These are phyloP conservation scores for Phallus indusiatus DNA, from an alignment of 768 basidiomycete species.

Conservation along the genomic window DNA sequence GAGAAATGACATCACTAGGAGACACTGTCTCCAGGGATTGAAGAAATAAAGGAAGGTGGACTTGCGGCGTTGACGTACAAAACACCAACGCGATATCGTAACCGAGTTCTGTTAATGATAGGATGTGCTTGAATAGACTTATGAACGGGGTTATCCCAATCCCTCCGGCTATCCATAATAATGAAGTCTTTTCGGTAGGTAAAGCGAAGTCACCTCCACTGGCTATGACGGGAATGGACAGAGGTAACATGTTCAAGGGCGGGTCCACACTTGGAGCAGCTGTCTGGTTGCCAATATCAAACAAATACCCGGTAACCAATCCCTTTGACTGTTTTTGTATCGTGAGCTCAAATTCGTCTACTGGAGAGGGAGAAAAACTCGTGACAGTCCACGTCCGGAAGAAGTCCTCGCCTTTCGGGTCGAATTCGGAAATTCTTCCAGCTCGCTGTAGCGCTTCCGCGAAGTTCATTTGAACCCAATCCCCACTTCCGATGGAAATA, in stretches of 20 bases:
- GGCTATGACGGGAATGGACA: slow-evolving; percentile 41
- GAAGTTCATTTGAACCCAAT: slow-evolving; percentile 48
- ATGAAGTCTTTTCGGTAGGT: slow-evolving; percentile 15
- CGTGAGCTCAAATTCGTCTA: slow-evolving; percentile 35
- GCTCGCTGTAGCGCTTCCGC: slow-evolving; percentile 36
- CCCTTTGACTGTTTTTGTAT: slow-evolving; percentile 48
- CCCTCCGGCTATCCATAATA: slow-evolving; percentile 56
- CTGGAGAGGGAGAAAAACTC: slow-evolving; percentile 16
- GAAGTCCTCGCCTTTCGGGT: slow-evolving; percentile 43
- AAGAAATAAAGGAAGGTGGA: background rate
- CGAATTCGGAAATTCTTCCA: slow-evolving; percentile 24
- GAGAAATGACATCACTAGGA: background rate
- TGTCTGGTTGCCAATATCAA: slow-evolving; percentile 33
- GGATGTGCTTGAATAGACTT: background rate
- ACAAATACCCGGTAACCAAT: slow-evolving; percentile 45
- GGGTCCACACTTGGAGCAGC: slow-evolving; percentile 30
- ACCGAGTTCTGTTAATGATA: background rate
- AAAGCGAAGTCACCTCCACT: slow-evolving; percentile 45
- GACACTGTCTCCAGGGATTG: background rate
- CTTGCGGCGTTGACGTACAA: background rate
- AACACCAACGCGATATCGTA: background rate
- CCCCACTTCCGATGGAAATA: slow-evolving; percentile 28
- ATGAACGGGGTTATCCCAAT: slow-evolving; percentile 59
- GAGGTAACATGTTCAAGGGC: slow-evolving; percentile 31
- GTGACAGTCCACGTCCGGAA: slow-evolving; percentile 61